Evolutionary conservation across 805 yeast genomes (phyloP), one percentile per base, ranked within the genome.

Genomic region (Hanseniaspora mollemarum): DNA sequence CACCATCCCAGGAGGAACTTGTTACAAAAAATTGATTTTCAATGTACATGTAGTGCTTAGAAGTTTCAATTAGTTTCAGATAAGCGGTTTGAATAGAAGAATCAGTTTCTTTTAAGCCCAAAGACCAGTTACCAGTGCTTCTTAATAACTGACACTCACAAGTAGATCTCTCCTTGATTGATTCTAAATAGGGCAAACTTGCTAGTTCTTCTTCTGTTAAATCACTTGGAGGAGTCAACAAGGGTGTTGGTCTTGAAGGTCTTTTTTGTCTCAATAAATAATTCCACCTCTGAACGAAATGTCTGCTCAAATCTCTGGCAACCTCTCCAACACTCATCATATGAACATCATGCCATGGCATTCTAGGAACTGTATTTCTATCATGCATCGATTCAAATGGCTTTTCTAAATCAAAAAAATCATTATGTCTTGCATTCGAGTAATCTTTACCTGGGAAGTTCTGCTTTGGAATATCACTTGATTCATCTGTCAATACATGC

Each of bases 271-370:
- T 77, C 46, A 94, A 65, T 36, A 92, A 71, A 61, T 86, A 92
- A 63, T 92, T 92, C 98, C 98, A 92, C 59, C 99, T 76, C 68
- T 92, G 98, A 13, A 87, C 94, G 66, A 94, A 92, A 64, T 92
- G 97, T 52, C 98, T 76, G 0, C 94, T 76, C 48, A 90, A 66
- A 64, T 92, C 99, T 54, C 96, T 74, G 0, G 97, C 98, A 3
- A 88, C 79, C 60, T 88, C 94, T 13, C 99, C 99, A 2, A 88
- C 77, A 1, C 94, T 80, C 68, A 87, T 79, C 94, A 88, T 92
- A 58, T 92, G 97, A 35, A 92, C 86, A 72, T 92, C 99, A 65
- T 92, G 99, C 99, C 98, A 92, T 9, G 98, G 98, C 99, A 92
- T 92, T 59, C 99, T 76, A 2, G 98, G 97, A 19, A 77, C 74